Evolutionary conservation across 129 eudicot genomes (phyloP), one percentile per base, ranked within the genome.

Genomic region (carrot (Daucus carota)): DNA sequence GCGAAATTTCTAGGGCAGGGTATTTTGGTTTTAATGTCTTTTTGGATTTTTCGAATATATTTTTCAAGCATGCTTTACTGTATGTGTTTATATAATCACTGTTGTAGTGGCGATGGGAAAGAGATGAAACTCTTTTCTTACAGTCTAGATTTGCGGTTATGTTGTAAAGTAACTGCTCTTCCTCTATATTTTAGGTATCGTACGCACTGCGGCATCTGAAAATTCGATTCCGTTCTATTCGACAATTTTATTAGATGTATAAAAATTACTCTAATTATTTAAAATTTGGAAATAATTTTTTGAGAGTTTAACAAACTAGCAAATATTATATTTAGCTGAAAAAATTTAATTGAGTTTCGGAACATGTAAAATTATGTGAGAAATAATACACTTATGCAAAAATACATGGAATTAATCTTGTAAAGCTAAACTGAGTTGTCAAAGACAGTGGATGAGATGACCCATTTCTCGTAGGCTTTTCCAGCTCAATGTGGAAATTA

Each of bases 1-100:
- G 10, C 10, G 65, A 57, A 57, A 57, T 24, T 57, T 57, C 65
- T 57, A 57, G 65, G 63, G 65, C 65, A n/a, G 65, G n/a, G 65
- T n/a, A 57, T n/a, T 57, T 57, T 57, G 65, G 65, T 57, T 8
- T 57, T 57, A 31, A 2, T 57, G 31, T 54, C 63, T 54, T 54
- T 54, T 5, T 26, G 14, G n/a, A 24, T 57, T n/a, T 54, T 54
- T 57, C n/a, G 15, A 54, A 54, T n/a, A 8, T 54, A n/a, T 54
- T n/a, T 54, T 54, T 16, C 22, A n/a, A n/a, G n/a, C 63, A 54
- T 54, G 2, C 13, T 52, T 52, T 52, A 22, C 29, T 52, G 62
- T 52, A 0, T 22, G 62, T 52, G 22, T 52, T 8, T 52, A 52
- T 52, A 52, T 52, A 22, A 20, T 6, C 26, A 22, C 28, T 10